These are phyloP conservation scores for Talaromyces borbonicus DNA, from an alignment of 495 filamentous ascomycete species.

Conservation along the genomic window DNA sequence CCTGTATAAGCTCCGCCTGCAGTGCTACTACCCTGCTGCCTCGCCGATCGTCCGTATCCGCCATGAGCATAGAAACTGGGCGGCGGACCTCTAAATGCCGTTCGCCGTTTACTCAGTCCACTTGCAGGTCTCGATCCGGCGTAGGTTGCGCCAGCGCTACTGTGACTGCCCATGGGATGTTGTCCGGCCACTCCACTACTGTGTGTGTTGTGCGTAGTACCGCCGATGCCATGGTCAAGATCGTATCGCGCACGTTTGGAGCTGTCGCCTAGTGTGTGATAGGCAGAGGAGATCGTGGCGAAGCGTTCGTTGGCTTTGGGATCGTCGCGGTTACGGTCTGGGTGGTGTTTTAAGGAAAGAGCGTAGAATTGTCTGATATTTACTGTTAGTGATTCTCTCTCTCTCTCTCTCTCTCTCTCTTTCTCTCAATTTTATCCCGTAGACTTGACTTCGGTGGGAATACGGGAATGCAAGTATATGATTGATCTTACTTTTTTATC, in stretches of 20 bases:
- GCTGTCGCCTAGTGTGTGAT: slow-evolving; percentile 62
- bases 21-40: slow-evolving; percentile 10
- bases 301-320: slow-evolving; percentile 67
- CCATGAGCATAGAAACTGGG: slow-evolving; percentile 78
- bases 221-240: slow-evolving; percentile 45
- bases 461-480: background rate
- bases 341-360: slow-evolving; percentile 89
- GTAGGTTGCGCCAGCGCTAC: slow-evolving; percentile 23
- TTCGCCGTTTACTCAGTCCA: slow-evolving; percentile 67
- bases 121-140: slow-evolving; percentile 65
- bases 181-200: slow-evolving; percentile 20
- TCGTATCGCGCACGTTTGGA: slow-evolving; percentile 73
- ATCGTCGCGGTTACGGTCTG: slow-evolving; percentile 77
- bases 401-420: too few relatives aligned
- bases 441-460: too few relatives aligned
- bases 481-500: slow-evolving; percentile 67
- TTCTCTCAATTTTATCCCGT: too few relatives aligned
- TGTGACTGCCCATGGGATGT: slow-evolving; percentile 37
- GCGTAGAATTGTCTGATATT: slow-evolving; percentile 87
- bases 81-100: slow-evolving; percentile 72
- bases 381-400: too few relatives aligned
- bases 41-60: slow-evolving; percentile 35
- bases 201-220: slow-evolving; percentile 21
- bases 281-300: slow-evolving; percentile 77
- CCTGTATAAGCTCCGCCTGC: slow-evolving; percentile 3